These are phyloP conservation scores for Petasospora fabianii DNA, from an alignment of 1,139 yeast genomes.

Conservation along the genomic window DNA sequence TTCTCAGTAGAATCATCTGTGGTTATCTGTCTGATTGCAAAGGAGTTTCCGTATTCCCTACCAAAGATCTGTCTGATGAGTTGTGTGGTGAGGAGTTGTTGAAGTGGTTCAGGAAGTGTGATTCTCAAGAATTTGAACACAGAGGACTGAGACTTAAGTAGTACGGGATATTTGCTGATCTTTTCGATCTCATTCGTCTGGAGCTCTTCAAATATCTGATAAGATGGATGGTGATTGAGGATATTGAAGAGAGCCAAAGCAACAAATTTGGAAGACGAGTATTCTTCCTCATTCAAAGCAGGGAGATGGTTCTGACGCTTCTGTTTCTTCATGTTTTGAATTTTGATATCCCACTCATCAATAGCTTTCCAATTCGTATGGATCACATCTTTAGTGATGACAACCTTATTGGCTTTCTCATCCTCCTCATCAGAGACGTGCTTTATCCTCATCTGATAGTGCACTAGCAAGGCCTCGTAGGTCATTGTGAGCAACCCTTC, in stretches of 20 bases:
- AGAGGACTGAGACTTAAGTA: slow-evolving; percentile 47
- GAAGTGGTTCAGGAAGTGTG: slow-evolving; percentile 39
- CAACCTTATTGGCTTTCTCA: slow-evolving; percentile 15
- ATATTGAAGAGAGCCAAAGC: slow-evolving; percentile 27
- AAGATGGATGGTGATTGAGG: slow-evolving; percentile 15
- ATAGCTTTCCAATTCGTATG: slow-evolving; percentile 29
- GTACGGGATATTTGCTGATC: slow-evolving; percentile 45
- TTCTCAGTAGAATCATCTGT: slow-evolving; percentile 35
- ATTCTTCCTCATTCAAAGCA: slow-evolving; percentile 36
- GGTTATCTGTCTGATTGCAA: slow-evolving; percentile 63
- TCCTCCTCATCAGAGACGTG: slow-evolving; percentile 10
- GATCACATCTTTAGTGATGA: slow-evolving; percentile 19
- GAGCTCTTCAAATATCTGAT: slow-evolving; percentile 37
- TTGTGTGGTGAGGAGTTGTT: slow-evolving; percentile 37
- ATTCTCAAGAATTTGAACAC: slow-evolving; percentile 49
- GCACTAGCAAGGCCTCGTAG: slow-evolving; percentile 29
- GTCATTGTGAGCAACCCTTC: slow-evolving; percentile 27
- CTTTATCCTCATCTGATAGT: slow-evolving; percentile 29
- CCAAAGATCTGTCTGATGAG: slow-evolving; percentile 52
- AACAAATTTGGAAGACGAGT: slow-evolving; percentile 37
- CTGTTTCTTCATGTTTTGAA: slow-evolving; percentile 27
- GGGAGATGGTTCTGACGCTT: slow-evolving; percentile 27
- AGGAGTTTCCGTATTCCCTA: slow-evolving; percentile 66
- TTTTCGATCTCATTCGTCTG: slow-evolving; percentile 57
- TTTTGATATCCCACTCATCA: slow-evolving; percentile 36